These are phyloP conservation scores for Isabelozyma heimii DNA, from an alignment of 805 yeast species.

Conservation along the genomic window DNA sequence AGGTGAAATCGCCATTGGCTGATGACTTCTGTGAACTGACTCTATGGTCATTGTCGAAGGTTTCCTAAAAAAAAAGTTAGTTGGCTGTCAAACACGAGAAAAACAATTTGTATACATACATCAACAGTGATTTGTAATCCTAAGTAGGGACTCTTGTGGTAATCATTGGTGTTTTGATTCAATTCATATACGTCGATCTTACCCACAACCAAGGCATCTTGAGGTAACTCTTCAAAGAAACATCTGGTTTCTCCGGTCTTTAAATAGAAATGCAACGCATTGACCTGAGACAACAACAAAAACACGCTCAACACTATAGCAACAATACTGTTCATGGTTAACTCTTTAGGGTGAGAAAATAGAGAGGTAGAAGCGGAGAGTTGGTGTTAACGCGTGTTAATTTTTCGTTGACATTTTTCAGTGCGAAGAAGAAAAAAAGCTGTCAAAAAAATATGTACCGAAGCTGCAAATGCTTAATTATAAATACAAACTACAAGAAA, in stretches of 20 bases:
- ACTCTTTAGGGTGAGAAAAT: neutral
- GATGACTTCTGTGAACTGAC: slow-evolving; percentile 67
- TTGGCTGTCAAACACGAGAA: neutral
- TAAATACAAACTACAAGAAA: too few species aligned
- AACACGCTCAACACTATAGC: slow-evolving; percentile 3
- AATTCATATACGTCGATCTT: slow-evolving; percentile 65
- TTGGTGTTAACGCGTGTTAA: slow-evolving; percentile 1
- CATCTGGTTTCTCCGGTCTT: slow-evolving; percentile 76
- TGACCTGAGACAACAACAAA: slow-evolving; percentile 12
- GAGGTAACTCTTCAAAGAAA: slow-evolving; percentile 77
- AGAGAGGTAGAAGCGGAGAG: neutral
- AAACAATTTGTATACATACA: slow-evolving; percentile 23
- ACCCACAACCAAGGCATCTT: slow-evolving; percentile 79
- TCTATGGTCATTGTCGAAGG: slow-evolving; percentile 79
- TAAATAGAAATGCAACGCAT: slow-evolving; percentile 74
- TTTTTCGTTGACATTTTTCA: neutral
- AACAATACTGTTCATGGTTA: slow-evolving; percentile 1
- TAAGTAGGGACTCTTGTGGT: slow-evolving; percentile 53
- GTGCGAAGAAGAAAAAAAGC: neutral
- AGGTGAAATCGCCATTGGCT: slow-evolving; percentile 67
- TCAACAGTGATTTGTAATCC: slow-evolving; percentile 69
- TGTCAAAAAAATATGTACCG: neutral
- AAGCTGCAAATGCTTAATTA: too few species aligned
- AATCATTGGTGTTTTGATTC: slow-evolving; percentile 45
- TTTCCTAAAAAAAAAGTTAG: slow-evolving; percentile 24